Evolutionary conservation across 169 alveolate genomes (phyloP), one percentile per base, ranked within the genome.

Genomic region (Plasmodium coatneyi): DNA sequence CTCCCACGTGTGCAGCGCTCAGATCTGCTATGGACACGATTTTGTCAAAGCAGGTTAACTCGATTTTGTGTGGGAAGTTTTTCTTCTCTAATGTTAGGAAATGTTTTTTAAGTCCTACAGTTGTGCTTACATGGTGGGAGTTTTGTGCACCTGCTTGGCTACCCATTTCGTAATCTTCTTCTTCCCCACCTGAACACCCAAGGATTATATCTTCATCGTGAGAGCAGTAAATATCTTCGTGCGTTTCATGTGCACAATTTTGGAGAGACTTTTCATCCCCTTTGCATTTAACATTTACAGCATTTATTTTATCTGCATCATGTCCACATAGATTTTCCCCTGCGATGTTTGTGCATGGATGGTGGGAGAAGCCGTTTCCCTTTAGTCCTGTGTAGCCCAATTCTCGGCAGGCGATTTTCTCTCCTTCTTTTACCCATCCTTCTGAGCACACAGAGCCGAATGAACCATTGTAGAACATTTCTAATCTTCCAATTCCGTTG

Each of bases 321-420:
- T 95, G 97, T 0, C 98, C 99, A 92, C 99, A 97, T 14, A 96
- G 94, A 92, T 97, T 96, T 34, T 95, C 97, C 14, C 99, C 99
- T 34, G 95, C 90, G 49, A 97, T 96, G 43, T 96, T 97, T 32
- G 96, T 80, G 41, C 99, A 97, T 28, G 92, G 95, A 25, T 95
- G 96, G 22, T 95, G 97, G 12, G 98, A 98, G 76, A 96, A 81
- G n/a, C 99, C 99, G 32, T 98, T 98, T 52, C 97, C 96, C 94
- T 97, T 94, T 28, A 93, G 52, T 5, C 96, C 92, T 43, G 95
- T 76, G 90, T 96, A 97, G 41, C 98, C 98, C 96, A 97, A 93
- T 83, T 97, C 97, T 74, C 74, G 91, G 93, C 98, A 97, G 36
- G 98, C 98, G 32, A 97, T 97, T 46, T 90, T 92, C 72, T 96